Conservation (phyloP, 2,329 filamentous ascomycete species). For the Colletotrichum limetticola region DNA sequence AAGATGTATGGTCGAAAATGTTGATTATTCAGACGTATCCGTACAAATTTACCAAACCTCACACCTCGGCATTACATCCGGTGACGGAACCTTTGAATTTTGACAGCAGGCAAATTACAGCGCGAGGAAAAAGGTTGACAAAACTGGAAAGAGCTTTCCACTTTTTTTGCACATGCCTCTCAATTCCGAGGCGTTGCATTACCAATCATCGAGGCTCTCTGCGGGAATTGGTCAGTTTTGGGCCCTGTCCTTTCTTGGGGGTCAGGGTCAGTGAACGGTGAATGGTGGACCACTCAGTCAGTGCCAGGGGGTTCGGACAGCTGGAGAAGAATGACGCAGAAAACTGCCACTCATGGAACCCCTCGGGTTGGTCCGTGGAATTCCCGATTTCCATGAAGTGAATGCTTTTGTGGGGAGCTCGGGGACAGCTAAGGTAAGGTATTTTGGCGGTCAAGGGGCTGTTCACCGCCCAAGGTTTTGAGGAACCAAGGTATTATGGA, state of each 20-base stretch:
- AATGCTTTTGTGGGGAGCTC: background rate
- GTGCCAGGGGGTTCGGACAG: background rate
- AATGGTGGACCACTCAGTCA: background rate
- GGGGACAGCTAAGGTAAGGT: background rate
- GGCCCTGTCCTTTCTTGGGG: too few relatives aligned
- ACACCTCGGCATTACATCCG: conserved; percentile 19
- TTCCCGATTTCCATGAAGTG: background rate
- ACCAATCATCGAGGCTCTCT: conserved; percentile 26
- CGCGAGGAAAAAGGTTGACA: background rate
- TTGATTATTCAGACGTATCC: background rate
- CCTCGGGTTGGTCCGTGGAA: conserved; percentile 9
- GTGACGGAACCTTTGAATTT: background rate
- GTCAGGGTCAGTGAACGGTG: background rate
- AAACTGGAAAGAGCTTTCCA: background rate
- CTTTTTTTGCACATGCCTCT: conserved; percentile 11
- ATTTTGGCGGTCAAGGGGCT: background rate
- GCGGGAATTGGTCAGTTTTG: background rate
- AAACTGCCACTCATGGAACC: background rate
- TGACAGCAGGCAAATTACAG: background rate
- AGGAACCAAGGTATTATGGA: background rate
- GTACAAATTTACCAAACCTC: conserved; percentile 13
- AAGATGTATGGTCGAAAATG: background rate
- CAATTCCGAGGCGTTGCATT: conserved; percentile 33
- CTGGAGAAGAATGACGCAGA: conserved; percentile 24
- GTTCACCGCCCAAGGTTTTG: background rate